phyloP scores from a whole-genome alignment of 1,284 basidiomycete species.

The Pterulicium gracile region DNA sequence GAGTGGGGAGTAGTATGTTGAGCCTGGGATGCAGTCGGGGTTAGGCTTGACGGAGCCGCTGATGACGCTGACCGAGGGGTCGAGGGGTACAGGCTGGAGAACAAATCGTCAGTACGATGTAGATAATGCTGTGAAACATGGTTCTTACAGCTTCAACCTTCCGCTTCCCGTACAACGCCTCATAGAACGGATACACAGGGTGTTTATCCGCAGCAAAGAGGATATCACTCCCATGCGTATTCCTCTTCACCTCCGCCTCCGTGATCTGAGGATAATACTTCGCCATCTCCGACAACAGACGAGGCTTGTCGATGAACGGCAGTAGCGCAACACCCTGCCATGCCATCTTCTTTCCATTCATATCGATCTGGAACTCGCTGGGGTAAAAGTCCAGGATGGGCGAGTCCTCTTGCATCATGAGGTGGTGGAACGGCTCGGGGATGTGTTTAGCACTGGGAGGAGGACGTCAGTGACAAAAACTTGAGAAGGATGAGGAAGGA shows the following conservation, averaged over 20 bases:
- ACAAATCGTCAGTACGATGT: conserved; percentile 9
- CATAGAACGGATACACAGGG: conserved; percentile 78
- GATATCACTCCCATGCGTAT: conserved; percentile 78
- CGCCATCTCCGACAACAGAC: conserved; percentile 78
- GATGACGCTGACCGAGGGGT: conserved; percentile 64
- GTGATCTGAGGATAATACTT: conserved; percentile 62
- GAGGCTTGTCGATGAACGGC: conserved; percentile 89
- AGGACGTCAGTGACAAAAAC: conserved; percentile 8
- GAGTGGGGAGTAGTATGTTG: conserved; percentile 79
- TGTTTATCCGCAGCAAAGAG: conserved; percentile 85
- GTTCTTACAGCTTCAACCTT: conserved; percentile 66
- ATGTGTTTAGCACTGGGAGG: conserved; percentile 72
- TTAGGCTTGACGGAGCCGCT: conserved; percentile 76
- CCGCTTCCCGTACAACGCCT: conserved; percentile 83
- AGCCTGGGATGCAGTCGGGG: conserved; percentile 84
- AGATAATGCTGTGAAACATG: conserved; percentile 4
- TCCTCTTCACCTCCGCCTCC: conserved; percentile 78
- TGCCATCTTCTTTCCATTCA: conserved; percentile 99
- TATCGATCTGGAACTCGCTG: conserved; percentile 87
- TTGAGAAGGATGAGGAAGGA: conserved; percentile 8
- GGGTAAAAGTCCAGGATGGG: conserved; percentile 98
- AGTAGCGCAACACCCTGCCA: conserved; percentile 98
- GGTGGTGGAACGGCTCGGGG: conserved; percentile 73
- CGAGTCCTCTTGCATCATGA: conserved; percentile 85
- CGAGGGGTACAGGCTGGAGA: conserved; percentile 53